These are phyloP conservation scores for Capsella bursapastoris DNA, from an alignment of 345 rosid species.

Conservation along the genomic window DNA sequence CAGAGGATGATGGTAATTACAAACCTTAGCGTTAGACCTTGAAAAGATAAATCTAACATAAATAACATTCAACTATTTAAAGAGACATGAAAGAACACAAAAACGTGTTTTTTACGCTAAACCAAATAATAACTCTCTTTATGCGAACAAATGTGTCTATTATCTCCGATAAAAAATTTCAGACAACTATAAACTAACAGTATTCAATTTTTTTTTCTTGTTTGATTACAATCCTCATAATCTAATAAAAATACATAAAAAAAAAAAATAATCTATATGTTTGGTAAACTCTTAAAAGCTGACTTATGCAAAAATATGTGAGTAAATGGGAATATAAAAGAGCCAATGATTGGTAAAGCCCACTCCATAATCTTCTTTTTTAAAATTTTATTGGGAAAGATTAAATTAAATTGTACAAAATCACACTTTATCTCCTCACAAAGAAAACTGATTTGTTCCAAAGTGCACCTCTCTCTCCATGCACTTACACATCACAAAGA, in stretches of 20 bases:
- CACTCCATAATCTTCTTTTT: slow-evolving; percentile 20
- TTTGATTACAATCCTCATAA: too few relatives aligned
- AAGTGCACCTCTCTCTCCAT: slow-evolving; percentile 36
- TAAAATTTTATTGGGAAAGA: slow-evolving; percentile 16
- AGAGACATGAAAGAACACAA: slow-evolving; percentile 27
- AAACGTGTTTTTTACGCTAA: slow-evolving; percentile 25
- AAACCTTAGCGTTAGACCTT: too few relatives aligned
- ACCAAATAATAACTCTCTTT: neutral
- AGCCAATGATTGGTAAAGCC: slow-evolving; percentile 36
- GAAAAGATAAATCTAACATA: too few relatives aligned
- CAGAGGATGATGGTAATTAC: too few relatives aligned
- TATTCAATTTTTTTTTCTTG: too few relatives aligned
- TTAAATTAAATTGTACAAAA: slow-evolving; percentile 29
- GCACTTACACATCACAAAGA: slow-evolving; percentile 40
- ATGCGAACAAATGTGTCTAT: too few relatives aligned
- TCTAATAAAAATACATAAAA: too few relatives aligned
- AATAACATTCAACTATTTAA: slow-evolving; percentile 3
- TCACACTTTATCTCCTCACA: slow-evolving; percentile 45
- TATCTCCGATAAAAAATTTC: too few relatives aligned
- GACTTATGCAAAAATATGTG: too few relatives aligned
- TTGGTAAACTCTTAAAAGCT: too few relatives aligned
- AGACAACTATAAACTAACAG: too few relatives aligned
- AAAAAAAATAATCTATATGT: too few relatives aligned
- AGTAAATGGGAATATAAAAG: slow-evolving; percentile 19
- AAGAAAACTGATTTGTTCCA: slow-evolving; percentile 42